These are phyloP conservation scores for Quercus aquifolioides DNA, from an alignment of 306 rosid genomes.

Conservation along the genomic window DNA sequence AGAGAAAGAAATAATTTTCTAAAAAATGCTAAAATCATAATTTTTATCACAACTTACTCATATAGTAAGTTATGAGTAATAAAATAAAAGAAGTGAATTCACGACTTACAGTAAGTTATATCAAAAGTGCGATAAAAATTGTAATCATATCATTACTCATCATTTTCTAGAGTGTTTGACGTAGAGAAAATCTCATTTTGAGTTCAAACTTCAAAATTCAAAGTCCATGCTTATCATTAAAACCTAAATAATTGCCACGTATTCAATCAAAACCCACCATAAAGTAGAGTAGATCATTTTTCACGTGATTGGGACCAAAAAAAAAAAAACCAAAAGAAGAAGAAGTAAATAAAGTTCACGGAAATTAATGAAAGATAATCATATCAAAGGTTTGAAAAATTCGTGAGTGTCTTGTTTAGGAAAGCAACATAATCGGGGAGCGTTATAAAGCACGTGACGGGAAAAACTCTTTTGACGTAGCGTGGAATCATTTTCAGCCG, in stretches of 20 bases:
- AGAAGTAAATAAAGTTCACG: neutral
- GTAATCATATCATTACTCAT: too few relatives aligned
- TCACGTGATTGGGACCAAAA: too few relatives aligned
- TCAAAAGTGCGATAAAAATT: rapidly evolving
- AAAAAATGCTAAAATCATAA: rapidly evolving
- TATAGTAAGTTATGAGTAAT: rapidly evolving
- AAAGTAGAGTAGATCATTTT: too few relatives aligned
- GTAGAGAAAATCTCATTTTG: too few relatives aligned
- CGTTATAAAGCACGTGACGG: neutral
- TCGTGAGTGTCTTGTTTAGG: neutral
- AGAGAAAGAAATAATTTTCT: too few relatives aligned
- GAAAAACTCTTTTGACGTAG: neutral
- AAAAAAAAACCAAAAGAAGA: neutral
- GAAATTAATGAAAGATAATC: neutral
- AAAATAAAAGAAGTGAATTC: rapidly evolving
- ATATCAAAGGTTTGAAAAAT: too few relatives aligned
- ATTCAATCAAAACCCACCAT: too few relatives aligned
- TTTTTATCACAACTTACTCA: too few relatives aligned
- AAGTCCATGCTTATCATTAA: too few relatives aligned
- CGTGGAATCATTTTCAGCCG: neutral
- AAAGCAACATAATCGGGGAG: neutral
- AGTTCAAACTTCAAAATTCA: too few relatives aligned
- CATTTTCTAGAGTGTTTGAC: too few relatives aligned
- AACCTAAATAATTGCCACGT: too few relatives aligned
- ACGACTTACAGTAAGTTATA: rapidly evolving